Base-by-base conservation (phyloP, 2,329 filamentous ascomycete species). In the Fusarium pseudocircinatum region DNA sequence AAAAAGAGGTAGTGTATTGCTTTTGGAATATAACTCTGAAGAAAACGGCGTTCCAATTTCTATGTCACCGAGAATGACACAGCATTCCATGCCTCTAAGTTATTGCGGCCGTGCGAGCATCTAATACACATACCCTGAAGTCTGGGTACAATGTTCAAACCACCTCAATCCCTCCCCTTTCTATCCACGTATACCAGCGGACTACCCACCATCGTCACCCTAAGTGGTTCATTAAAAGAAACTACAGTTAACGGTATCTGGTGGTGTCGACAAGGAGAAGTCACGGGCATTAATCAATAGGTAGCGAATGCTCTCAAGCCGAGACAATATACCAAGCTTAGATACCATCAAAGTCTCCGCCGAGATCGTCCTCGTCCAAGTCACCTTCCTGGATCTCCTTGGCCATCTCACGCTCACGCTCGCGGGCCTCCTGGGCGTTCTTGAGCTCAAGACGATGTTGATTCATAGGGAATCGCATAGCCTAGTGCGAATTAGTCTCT, bases 391-490 rank as follows among this genome's bases (percentile, higher is more conserved):
- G 94, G 80, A 99, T 98, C 87, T 99, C 96, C 88, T 98, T 98
- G 72, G 95, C 96, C 87, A 99, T 91, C 84, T 99, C 96, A 24
- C 96, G 90, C 87, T 99, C 96, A 26, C 96, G 90, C 83, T 99
- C 96, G 57, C 96, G 90, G n/a, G 96, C 96, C 84, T 99, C 97
- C 83, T 98, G 96, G 1, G 96, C 96, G 79, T 97, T 98, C 89
- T 98, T 98, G 63, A 99, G 89, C 84, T 99, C 96, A 63, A 98
- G 88, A 24, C 96, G 91, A 84, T 99, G 96, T 84, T 98, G 96
- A 86, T 99, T 98, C 96, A 98, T 98, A 6, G 96, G 96, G 85
- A 98, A 99, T 62, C 96, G 91, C 96, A 99, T 99, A 32, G 96
- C 96, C 94, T 96, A 58, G 26, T 60, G 44, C 13, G 26, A 22